phyloP scores from a whole-genome alignment of 1,284 basidiomycete genomes.

The Fomitopsis palustris region DNA sequence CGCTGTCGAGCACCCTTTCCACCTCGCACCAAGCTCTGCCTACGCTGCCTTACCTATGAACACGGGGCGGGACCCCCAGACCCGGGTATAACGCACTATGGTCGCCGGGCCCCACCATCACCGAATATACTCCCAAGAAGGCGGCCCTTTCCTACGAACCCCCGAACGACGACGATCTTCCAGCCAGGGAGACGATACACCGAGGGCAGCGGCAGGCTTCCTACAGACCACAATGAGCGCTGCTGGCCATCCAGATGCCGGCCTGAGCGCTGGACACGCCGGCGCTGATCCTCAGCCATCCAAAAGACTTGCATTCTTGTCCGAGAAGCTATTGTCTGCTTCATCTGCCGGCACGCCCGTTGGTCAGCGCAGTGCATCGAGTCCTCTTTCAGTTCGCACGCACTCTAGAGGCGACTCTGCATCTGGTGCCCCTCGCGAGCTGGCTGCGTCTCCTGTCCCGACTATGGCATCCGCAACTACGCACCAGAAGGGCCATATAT shows the following conservation, averaged over 20 bases:
- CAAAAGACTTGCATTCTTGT: constrained; percentile 27
- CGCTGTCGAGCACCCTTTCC: not conserved
- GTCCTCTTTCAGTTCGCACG: constrained; percentile 19
- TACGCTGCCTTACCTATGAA: not conserved
- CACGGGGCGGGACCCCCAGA: not conserved
- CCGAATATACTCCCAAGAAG: constrained; percentile 18
- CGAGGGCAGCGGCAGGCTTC: constrained; percentile 11
- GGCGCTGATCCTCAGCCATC: constrained; percentile 13
- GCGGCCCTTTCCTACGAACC: constrained; percentile 10
- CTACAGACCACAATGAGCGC: constrained; percentile 6
- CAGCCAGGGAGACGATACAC: constrained; percentile 26
- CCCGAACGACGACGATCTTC: constrained; percentile 24
- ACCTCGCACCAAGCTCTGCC: not conserved
- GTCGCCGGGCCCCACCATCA: not conserved
- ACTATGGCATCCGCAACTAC: constrained; percentile 19
- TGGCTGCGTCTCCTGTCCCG: constrained; percentile 23
- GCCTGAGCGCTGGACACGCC: constrained; percentile 1
- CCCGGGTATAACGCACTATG: not conserved
- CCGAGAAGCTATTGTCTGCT: constrained; percentile 29
- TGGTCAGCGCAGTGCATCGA: constrained; percentile 18
- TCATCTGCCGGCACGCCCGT: constrained; percentile 14
- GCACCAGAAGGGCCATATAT: constrained; percentile 42
- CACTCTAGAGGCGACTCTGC: constrained; percentile 28
- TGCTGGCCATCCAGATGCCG: not conserved
- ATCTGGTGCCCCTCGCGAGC: constrained; percentile 18